phyloP scores from a whole-genome alignment of 75 land plant species.

The Chamaecyparis obtusa region DNA sequence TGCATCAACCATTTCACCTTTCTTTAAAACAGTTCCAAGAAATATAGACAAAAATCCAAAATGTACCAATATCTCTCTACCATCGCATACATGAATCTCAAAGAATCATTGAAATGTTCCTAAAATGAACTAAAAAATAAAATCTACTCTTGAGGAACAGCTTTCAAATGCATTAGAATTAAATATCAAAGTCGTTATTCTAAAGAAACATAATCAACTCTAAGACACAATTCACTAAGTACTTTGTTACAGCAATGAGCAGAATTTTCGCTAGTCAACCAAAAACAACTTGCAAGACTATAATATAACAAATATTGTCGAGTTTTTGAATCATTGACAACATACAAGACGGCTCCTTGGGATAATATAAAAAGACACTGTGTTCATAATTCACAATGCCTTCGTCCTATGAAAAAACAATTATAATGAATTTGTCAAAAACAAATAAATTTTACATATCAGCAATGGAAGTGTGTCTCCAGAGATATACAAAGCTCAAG shows the following conservation, averaged over 20 bases:
- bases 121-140: not conserved
- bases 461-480: not conserved
- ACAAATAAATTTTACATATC: not conserved
- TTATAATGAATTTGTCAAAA: too few species aligned
- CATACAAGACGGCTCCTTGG: not conserved
- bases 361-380: not conserved
- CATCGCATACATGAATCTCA: not conserved
- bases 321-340: not conserved
- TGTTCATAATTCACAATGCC: too few species aligned
- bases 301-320: too few species aligned
- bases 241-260: not conserved
- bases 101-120: too few species aligned
- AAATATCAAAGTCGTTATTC: not conserved
- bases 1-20: not conserved
- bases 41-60: too few species aligned
- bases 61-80: too few species aligned
- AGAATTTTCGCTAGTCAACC: not conserved
- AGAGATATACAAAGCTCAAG: not conserved
- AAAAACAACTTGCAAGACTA: not conserved
- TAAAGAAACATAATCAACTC: not conserved
- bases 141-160: not conserved
- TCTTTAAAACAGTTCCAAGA: not conserved
- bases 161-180: not conserved
- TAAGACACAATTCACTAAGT: not conserved
- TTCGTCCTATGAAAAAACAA: too few species aligned